These are phyloP conservation scores for Quercus rubra DNA, from an alignment of 306 rosid genomes.

Conservation along the genomic window DNA sequence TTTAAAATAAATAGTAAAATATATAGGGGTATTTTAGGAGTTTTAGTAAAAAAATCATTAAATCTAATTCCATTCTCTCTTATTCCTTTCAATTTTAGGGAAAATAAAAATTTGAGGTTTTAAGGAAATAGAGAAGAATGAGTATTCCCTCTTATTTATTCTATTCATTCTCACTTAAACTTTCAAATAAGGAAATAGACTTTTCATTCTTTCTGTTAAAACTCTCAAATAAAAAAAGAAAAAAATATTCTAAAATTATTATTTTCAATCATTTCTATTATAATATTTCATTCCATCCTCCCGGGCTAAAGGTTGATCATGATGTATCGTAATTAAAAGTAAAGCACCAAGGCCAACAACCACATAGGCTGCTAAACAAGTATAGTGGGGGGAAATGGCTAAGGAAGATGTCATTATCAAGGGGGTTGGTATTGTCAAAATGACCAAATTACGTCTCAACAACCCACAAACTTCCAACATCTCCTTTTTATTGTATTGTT, in stretches of 20 bases:
- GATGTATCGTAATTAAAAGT: background rate
- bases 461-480: conserved; percentile 9
- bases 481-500: too few species aligned
- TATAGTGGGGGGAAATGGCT: background rate
- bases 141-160: fast-evolving
- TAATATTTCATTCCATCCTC: too few species aligned
- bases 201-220: fast-evolving
- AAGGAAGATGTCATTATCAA: conserved; percentile 20
- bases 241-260: too few species aligned
- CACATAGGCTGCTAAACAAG: background rate
- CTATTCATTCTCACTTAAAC: too few species aligned
- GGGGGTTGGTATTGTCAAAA: conserved; percentile 12
- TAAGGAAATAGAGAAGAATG: too few species aligned
- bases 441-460: conserved; percentile 23
- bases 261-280: fast-evolving
- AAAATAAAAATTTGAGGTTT: too few species aligned
- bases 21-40: too few species aligned
- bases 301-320: too few species aligned
- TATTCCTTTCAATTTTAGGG: fast-evolving
- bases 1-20: too few species aligned
- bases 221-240: fast-evolving
- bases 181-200: fast-evolving
- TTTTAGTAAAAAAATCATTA: too few species aligned
- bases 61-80: too few species aligned
- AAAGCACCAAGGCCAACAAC: background rate